phyloP scores from a whole-genome alignment of 2,329 filamentous ascomycete species.

The Emydomyces testavorans region DNA sequence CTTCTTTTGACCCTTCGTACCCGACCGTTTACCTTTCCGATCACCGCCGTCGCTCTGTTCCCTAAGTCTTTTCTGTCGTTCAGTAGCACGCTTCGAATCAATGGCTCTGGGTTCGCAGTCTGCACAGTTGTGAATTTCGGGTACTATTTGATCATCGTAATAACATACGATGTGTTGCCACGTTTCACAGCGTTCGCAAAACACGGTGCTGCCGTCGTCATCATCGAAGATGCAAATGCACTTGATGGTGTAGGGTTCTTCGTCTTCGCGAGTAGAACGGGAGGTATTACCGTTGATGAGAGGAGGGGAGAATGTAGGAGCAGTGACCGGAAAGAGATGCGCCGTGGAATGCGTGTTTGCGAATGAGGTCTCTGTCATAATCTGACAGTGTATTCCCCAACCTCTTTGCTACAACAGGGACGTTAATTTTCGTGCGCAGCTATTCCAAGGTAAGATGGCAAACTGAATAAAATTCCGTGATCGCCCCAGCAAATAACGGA shows the following conservation, averaged over 20 bases:
- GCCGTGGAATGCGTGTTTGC: slow-evolving; percentile 40
- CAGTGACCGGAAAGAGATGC: slow-evolving; percentile 38
- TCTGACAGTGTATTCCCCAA: slow-evolving; percentile 40
- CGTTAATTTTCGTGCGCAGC: background rate
- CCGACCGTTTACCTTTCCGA: slow-evolving; percentile 61
- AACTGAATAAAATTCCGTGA: background rate
- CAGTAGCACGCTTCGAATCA: slow-evolving; percentile 62
- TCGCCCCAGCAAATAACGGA: too few species aligned
- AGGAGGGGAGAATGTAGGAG: slow-evolving; percentile 32
- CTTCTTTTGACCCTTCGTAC: slow-evolving; percentile 77
- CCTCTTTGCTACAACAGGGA: slow-evolving; percentile 24
- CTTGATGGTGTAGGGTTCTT: slow-evolving; percentile 71
- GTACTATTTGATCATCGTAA: slow-evolving; percentile 67
- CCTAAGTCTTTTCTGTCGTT: slow-evolving; percentile 55
- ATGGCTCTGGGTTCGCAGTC: slow-evolving; percentile 73
- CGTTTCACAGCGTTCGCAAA: slow-evolving; percentile 88
- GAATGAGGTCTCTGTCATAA: slow-evolving; percentile 45
- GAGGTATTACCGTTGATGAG: slow-evolving; percentile 33
- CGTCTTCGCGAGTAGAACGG: slow-evolving; percentile 31
- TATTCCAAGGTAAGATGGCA: background rate
- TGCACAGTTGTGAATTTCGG: slow-evolving; percentile 70
- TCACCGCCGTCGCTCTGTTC: slow-evolving; percentile 50
- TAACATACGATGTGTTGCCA: slow-evolving; percentile 99
- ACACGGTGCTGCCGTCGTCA: slow-evolving; percentile 95
- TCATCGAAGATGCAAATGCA: slow-evolving; percentile 90